Evolutionary conservation across 2,329 filamentous ascomycete species (phyloP).

Genomic region (Alternaria metachromatica): DNA sequence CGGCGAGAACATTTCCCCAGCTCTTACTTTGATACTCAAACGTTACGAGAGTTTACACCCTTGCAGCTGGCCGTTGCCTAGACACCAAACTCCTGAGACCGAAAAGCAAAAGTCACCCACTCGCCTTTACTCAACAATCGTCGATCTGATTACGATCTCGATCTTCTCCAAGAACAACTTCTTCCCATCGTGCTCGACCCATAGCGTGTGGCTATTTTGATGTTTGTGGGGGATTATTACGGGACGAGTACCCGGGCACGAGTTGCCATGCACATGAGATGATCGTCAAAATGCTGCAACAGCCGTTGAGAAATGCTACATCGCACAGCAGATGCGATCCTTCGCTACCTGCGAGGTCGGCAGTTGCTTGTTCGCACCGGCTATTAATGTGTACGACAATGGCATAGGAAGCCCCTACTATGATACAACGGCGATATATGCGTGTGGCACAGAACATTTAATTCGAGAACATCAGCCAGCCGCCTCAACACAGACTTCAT

Average conservation of each 20-base stretch:
- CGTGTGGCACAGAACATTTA: background rate
- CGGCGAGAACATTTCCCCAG: background rate
- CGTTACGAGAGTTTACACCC: background rate
- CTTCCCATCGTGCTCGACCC: background rate
- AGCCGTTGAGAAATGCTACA: background rate
- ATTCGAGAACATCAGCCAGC: background rate
- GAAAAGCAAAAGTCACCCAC: background rate
- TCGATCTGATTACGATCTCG: background rate
- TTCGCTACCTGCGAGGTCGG: background rate
- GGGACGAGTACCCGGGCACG: background rate
- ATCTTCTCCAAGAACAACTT: background rate
- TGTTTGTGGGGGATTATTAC: background rate
- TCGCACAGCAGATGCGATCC: background rate
- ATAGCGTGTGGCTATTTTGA: constrained; percentile 1
- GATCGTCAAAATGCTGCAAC: background rate
- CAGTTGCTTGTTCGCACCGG: background rate
- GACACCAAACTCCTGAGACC: background rate
- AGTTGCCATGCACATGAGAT: background rate
- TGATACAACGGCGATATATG: background rate
- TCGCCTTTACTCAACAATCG: background rate
- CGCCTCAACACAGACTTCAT: background rate
- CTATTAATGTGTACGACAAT: background rate
- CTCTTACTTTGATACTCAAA: background rate
- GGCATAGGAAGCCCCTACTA: background rate
- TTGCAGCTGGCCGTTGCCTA: background rate